phyloP scores from a whole-genome alignment of 495 filamentous ascomycete genomes.

The Bryoglossum gracile region DNA sequence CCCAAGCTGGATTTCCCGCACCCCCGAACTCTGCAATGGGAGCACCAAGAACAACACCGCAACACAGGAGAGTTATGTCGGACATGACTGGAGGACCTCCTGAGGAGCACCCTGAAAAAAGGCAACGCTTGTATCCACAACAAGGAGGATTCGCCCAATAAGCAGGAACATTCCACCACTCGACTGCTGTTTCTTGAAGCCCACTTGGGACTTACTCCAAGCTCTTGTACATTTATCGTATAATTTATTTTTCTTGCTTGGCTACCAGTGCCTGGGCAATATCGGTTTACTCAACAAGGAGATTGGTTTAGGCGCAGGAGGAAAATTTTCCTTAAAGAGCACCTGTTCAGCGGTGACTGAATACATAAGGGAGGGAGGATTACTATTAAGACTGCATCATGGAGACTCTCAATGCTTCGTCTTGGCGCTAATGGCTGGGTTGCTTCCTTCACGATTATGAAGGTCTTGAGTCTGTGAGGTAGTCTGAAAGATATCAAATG shows the following conservation, averaged over 20 bases:
- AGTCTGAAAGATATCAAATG: background rate
- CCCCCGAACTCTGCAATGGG: constrained; percentile 10
- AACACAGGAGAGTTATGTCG: constrained; percentile 60
- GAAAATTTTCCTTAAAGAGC: background rate
- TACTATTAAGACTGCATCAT: too few species aligned
- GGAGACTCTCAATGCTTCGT: background rate
- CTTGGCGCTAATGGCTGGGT: constrained; percentile 12
- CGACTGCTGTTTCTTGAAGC: background rate
- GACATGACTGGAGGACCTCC: constrained; percentile 50
- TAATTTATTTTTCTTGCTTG: background rate
- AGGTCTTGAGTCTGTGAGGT: background rate
- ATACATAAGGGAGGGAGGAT: background rate
- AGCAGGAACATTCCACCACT: background rate
- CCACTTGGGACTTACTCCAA: background rate
- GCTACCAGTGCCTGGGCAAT: background rate
- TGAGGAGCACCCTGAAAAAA: constrained; percentile 45
- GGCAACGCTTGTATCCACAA: constrained; percentile 57
- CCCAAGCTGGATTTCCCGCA: constrained; percentile 11
- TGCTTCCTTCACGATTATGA: background rate
- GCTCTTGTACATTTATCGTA: constrained; percentile 7
- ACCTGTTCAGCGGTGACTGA: constrained; percentile 15
- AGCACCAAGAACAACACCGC: constrained; percentile 27
- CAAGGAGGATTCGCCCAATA: constrained; percentile 21
- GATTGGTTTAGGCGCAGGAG: constrained; percentile 10
- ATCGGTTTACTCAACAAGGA: background rate